Evolutionary conservation across 768 basidiomycete genomes (phyloP).

Genomic region (Lyophyllum decastes): DNA sequence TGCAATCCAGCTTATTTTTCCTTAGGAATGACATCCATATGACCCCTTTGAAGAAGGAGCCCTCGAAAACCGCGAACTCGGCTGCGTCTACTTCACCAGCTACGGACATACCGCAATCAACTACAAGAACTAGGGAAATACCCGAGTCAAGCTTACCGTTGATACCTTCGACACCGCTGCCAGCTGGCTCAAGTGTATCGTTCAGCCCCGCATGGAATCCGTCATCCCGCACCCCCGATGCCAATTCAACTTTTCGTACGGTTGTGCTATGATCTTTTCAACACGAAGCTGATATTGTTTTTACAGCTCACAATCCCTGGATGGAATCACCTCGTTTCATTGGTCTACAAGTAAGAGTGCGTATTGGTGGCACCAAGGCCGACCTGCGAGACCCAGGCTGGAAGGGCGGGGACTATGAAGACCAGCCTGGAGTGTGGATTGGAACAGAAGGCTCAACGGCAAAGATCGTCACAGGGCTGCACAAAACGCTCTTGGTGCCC

Average conservation of each 20-base stretch:
- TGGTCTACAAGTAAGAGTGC: not conserved
- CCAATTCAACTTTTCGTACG: not conserved
- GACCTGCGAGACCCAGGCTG: not conserved
- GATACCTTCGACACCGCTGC: not conserved
- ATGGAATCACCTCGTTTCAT: not conserved
- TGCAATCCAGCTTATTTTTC: too few species aligned
- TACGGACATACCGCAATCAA: too few species aligned
- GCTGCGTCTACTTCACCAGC: too few species aligned
- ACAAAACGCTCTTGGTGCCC: not conserved
- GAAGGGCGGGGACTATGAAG: not conserved
- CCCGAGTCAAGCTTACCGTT: not conserved
- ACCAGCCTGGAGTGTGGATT: not conserved
- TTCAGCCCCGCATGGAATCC: not conserved
- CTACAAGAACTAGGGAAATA: not conserved
- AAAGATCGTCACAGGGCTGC: too few species aligned
- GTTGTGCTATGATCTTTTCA: too few species aligned
- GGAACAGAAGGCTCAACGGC: not conserved
- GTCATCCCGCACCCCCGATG: too few species aligned
- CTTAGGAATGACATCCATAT: too few species aligned
- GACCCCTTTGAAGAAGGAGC: too few species aligned
- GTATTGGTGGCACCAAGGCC: not conserved
- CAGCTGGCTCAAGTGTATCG: not conserved
- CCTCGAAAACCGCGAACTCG: too few species aligned
- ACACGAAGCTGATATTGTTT: not conserved
- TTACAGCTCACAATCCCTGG: not conserved